Percentiles rank a stretch among this genome's conserved stretches.
Conservation (phyloP, 345 rosid genomes). For the Physaria fendleri region DNA sequence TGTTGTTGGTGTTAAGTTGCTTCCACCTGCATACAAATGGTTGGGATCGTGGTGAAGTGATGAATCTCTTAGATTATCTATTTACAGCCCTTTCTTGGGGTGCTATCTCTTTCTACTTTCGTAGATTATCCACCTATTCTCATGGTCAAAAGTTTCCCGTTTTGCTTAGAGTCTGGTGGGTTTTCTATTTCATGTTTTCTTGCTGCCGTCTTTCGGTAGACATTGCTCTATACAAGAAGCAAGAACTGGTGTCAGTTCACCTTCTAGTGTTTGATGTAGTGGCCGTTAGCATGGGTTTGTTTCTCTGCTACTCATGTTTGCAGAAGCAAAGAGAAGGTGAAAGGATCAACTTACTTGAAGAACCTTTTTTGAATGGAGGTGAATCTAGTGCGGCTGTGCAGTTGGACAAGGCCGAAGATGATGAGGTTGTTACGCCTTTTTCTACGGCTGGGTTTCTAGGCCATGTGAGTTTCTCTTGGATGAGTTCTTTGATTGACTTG, state of each 20-base stretch:
- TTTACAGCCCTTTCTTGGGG: conserved; percentile 62
- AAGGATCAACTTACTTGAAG: conserved; percentile 32
- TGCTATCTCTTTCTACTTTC: conserved; percentile 36
- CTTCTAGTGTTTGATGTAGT: conserved; percentile 37
- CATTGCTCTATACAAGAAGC: conserved; percentile 35
- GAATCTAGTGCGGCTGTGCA: conserved; percentile 11
- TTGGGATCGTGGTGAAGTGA: conserved; percentile 37
- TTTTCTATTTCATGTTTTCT: conserved; percentile 44
- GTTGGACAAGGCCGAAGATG: conserved; percentile 20
- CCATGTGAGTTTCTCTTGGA: conserved; percentile 44
- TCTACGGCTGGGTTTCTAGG: conserved; percentile 38
- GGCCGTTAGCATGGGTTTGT: conserved; percentile 47
- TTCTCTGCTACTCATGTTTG: conserved; percentile 53
- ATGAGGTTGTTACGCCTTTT: conserved; percentile 34
- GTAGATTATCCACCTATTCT: conserved; percentile 23
- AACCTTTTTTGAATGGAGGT: conserved; percentile 39
- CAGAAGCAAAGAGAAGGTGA: conserved; percentile 29
- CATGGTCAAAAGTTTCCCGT: conserved; percentile 37
- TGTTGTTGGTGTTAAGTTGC: conserved; percentile 44
- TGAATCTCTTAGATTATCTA: conserved; percentile 43
- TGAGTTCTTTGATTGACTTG: conserved; percentile 35
- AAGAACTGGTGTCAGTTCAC: conserved; percentile 23
- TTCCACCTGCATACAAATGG: conserved; percentile 49
- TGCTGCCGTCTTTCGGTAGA: conserved; percentile 54
- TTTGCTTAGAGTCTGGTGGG: conserved; percentile 74